Evolutionary conservation across 305 asterid species (phyloP).

Genomic region (Vinca major): DNA sequence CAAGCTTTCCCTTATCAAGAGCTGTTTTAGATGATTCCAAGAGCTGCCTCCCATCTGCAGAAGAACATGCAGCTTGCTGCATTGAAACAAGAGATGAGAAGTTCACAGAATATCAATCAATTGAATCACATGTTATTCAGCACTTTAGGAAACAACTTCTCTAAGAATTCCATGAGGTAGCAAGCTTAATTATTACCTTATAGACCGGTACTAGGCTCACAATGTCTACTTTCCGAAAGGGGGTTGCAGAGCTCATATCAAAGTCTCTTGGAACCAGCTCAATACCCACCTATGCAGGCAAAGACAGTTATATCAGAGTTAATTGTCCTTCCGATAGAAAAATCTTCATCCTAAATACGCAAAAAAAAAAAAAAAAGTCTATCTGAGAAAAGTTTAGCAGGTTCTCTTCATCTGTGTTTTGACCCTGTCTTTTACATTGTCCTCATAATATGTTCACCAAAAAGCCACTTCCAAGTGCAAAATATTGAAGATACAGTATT

Average conservation of each 20-base stretch:
- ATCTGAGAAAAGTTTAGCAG: not conserved
- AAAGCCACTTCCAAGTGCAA: not conserved
- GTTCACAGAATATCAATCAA: not conserved
- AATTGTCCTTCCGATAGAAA: not conserved
- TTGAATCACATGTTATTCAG: conserved; percentile 4
- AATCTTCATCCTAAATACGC: not conserved
- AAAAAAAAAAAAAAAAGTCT: not conserved
- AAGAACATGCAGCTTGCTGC: conserved; percentile 99
- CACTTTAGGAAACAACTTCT: conserved; percentile 3
- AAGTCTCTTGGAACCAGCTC: conserved; percentile 95
- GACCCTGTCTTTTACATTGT: not conserved
- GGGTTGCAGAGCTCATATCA: conserved; percentile 69
- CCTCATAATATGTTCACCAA: not conserved
- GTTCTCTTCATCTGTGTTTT: not conserved
- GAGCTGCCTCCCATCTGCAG: conserved; percentile 97
- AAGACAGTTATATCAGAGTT: conserved; percentile 2
- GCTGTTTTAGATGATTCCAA: conserved; percentile 98
- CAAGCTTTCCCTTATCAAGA: conserved; percentile 96
- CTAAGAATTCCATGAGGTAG: conserved; percentile 3
- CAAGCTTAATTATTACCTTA: conserved; percentile 48
- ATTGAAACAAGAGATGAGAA: conserved; percentile 18
- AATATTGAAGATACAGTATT: not conserved
- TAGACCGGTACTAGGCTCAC: conserved; percentile 93
- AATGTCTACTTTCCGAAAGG: conserved; percentile 75
- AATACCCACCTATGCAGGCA: conserved; percentile 69